Evolutionary conservation across 2,329 filamentous ascomycete genomes (phyloP), one percentile per base, ranked within the genome.

Genomic region (Colletotrichum sp.): DNA sequence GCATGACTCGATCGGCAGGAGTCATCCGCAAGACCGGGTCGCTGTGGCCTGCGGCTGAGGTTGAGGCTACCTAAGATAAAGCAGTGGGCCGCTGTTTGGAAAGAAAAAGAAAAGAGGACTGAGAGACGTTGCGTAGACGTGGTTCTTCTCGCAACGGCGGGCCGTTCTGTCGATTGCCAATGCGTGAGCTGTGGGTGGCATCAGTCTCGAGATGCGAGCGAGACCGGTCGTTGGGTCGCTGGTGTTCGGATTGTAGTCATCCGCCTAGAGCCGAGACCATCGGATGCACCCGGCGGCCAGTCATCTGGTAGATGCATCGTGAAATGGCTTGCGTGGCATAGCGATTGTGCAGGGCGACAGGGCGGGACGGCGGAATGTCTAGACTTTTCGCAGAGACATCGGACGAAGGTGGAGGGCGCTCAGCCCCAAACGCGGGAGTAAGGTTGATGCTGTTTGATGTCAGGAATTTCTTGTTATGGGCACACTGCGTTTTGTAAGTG

Each of bases 391-490:
- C 26, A 32, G 5, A 34, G 58, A 68, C 61, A 61, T 68, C 73
- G 38, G 69, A 68, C 43, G 66, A 16, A 64, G 36, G 73, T 63
- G 73, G 63, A 71, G 58, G 21, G 58, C 36, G 65, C 74, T 76
- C 71, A 74, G 71, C 74, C 74, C 71, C 74, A 76, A 74, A 76
- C 74, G 62, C 38, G 59, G 38, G 30, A 62, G 52, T 64, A 76
- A 61, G 74, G 74, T 65, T 65, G 32, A 67, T 71, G 61, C 74
- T 59, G n/a, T 38, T 56, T 30, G 66, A 38, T 30, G 7, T 48
- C n/a, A 26, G 24, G 61, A 9, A 43, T 43, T 36, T 13, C 12
- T 34, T 48, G 14, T 28, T 43, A 18, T 55, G 18, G 18, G 66
- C 58, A 34, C 16, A 56, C 18, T 16, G 26, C 21, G 18, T n/a